Evolutionary conservation across 495 filamentous ascomycete genomes (phyloP).

Genomic region (Amphirosellinia nigrospora): DNA sequence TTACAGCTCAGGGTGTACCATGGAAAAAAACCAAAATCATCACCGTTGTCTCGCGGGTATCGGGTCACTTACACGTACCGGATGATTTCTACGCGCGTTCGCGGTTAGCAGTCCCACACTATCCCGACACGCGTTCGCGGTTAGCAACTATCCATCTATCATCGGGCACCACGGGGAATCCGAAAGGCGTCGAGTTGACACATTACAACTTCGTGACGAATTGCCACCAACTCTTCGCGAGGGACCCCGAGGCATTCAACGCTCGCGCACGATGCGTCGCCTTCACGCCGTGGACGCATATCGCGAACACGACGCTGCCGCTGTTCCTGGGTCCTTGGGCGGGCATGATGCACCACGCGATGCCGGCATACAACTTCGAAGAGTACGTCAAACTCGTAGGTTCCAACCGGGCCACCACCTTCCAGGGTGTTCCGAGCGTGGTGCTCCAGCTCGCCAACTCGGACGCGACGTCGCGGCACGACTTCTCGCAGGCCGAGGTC

Average conservation of each 20-base stretch:
- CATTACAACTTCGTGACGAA: conserved; percentile 75
- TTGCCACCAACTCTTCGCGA: conserved; percentile 41
- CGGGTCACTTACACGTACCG: conserved; percentile 29
- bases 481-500: conserved; percentile 32
- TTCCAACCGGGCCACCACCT: conserved; percentile 31
- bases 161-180: conserved; percentile 72
- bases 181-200: conserved; percentile 80
- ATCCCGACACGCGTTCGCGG: conserved; percentile 32
- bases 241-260: conserved; percentile 41
- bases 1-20: conserved; percentile 27
- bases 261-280: conserved; percentile 36
- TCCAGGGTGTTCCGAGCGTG: conserved; percentile 38
- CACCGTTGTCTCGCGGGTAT: conserved; percentile 29
- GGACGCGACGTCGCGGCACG: conserved; percentile 28
- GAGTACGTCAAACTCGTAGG: conserved; percentile 32
- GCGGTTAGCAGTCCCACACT: conserved; percentile 45
- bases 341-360: conserved; percentile 39
- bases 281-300: conserved; percentile 48
- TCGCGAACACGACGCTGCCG: conserved; percentile 46
- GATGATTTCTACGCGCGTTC: conserved; percentile 32
- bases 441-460: conserved; percentile 35
- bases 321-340: conserved; percentile 41
- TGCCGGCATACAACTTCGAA: conserved; percentile 36
- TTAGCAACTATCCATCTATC: conserved; percentile 37
- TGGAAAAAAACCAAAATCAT: conserved; percentile 32